Evolutionary conservation across 2,329 filamentous ascomycete genomes (phyloP), one percentile per base, ranked within the genome.

Genomic region (Penicillium corylophilum): DNA sequence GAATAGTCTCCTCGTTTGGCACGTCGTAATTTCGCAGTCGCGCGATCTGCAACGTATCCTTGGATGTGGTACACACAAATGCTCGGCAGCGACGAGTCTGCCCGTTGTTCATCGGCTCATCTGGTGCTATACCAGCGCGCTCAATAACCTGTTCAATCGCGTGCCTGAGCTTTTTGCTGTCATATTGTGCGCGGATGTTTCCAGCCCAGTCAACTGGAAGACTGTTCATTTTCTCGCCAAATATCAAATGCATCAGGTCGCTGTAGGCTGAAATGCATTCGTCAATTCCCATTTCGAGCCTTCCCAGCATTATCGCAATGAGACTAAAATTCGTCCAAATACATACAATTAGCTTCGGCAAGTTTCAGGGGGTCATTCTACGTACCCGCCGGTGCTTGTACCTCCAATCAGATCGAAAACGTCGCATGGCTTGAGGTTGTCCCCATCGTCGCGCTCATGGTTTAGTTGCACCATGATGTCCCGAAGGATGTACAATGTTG

Each of bases 231-330:
- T 55, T 61, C 15, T 64, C 51, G 28, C 63, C 52, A 15, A 71
- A 70, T 2, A 70, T 57, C 0, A 55, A 50, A 18, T 62, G 48
- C 43, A 62, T 65, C 20, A 69, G 51, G 3, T 51, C 42, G 7
- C 48, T 51, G 29, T 74, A 74, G 10, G 62, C 62, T 1, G 56
- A 9, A 12, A 74, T 65, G 22, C 66, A 70, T 39, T 71, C 64
- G 2, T 71, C 61, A 1, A 71, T 56, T 10, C 50, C 59, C 65
- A 74, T 72, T 7, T 66, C 57, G 0, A 75, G 55, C 2, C 71
- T 60, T 1, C 69, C 70, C 0, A 75, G 55, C 68, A 74, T 73
- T 18, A 74, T 69, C 0, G 68, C 68, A 23, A 74, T 71, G 3
- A 75, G 54, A 2, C 70, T 69, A 47, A 18, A 16, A n/a, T 3